phyloP scores from a whole-genome alignment of 306 rosid species.

The Vachellia collinsii region DNA sequence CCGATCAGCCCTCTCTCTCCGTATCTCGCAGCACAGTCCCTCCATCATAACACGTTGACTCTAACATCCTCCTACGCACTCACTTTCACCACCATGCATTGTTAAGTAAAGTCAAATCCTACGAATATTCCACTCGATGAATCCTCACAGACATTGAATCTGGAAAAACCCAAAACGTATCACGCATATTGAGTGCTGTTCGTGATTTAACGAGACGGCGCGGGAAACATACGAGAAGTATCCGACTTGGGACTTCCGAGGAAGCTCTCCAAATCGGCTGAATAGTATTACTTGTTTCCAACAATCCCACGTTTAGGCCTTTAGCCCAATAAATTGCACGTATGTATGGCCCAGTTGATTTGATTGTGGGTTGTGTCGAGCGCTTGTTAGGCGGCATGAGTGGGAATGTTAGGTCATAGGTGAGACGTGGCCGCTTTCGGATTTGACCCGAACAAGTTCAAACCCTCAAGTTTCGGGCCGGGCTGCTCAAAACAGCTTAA shows the following conservation, averaged over 20 bases:
- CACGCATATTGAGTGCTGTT: neutral
- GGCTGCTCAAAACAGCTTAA: no score
- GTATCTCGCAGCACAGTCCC: neutral
- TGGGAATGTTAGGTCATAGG: no score
- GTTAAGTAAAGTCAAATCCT: neutral
- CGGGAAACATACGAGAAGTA: conserved; percentile 28
- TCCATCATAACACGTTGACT: conserved; percentile 47
- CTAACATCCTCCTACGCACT: conserved; percentile 21
- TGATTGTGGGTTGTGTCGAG: no score
- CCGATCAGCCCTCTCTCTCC: conserved; percentile 10
- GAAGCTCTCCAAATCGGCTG: neutral
- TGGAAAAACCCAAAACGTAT: neutral
- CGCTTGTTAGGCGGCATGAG: no score
- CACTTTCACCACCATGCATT: conserved; percentile 13
- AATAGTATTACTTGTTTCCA: neutral
- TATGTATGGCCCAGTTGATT: no score
- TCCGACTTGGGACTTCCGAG: neutral
- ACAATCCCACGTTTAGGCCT: conserved; percentile 4
- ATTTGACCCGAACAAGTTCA: no score
- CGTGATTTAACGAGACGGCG: neutral
- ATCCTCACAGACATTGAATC: conserved; percentile 41
- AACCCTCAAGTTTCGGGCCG: no score
- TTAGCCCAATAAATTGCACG: neutral
- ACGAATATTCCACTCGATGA: conserved; percentile 29
- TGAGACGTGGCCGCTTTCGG: no score